A percentile compares a stretch with the other conserved stretches of the same genome.
Conservation (phyloP, 2,329 filamentous ascomycete species). For the Fusarium beomiforme region DNA sequence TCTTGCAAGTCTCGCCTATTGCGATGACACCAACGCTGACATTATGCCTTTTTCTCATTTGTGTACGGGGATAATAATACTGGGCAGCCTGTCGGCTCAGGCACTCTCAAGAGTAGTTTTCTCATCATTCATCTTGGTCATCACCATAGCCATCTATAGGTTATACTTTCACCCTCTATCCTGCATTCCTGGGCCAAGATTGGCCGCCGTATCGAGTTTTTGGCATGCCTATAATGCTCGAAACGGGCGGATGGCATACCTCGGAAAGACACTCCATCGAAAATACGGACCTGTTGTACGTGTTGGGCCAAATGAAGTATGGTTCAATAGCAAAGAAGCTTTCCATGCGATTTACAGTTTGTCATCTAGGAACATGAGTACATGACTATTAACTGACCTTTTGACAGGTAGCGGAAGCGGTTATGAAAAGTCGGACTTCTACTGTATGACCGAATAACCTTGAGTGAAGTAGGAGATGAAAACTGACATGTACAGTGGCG, state of each 20-base stretch:
- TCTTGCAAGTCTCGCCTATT: neutral
- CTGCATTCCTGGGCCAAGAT: conserved; percentile 56
- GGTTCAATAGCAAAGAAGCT: conserved; percentile 60
- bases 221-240: conserved; percentile 60
- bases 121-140: conserved; percentile 26
- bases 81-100: neutral
- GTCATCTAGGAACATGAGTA: conserved; percentile 48
- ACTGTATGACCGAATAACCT: conserved; percentile 50
- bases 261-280: conserved; percentile 57
- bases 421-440: conserved; percentile 63
- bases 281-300: conserved; percentile 62
- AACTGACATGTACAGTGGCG: conserved; percentile 49
- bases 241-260: conserved; percentile 52
- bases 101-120: neutral
- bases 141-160: conserved; percentile 48
- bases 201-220: conserved; percentile 57
- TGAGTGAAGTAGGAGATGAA: neutral
- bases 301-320: conserved; percentile 64
- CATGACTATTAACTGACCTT: neutral
- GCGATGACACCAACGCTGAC: conserved; percentile 18
- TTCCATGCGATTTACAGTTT: conserved; percentile 48
- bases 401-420: conserved; percentile 55
- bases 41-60: conserved; percentile 17
- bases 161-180: conserved; percentile 57
- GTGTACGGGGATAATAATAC: neutral